Conservation (phyloP, 2,329 filamentous ascomycete species). For the Fusarium phyllophilum region DNA sequence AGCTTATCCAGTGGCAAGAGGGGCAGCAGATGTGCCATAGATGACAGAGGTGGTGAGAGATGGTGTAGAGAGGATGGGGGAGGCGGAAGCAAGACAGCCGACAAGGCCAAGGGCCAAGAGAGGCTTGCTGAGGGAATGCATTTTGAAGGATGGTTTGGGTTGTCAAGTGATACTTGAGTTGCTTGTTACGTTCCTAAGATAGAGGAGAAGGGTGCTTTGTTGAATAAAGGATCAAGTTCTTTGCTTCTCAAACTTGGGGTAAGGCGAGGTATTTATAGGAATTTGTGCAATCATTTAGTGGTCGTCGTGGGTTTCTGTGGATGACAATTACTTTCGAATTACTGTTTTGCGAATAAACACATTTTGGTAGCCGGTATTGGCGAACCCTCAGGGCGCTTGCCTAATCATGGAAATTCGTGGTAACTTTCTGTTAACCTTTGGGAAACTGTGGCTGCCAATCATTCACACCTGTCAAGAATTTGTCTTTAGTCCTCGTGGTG, state of each 20-base stretch:
- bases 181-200: background rate
- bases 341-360: accelerated
- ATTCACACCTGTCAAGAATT: accelerated
- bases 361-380: accelerated
- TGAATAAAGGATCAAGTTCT: background rate
- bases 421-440: background rate
- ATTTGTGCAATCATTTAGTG: too few relatives aligned
- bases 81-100: too few relatives aligned
- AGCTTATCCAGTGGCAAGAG: background rate
- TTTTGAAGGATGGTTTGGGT: background rate
- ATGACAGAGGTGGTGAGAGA: background rate
- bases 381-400: accelerated
- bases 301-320: too few relatives aligned
- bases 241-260: too few relatives aligned
- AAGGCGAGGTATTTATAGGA: background rate
- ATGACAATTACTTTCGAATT: too few relatives aligned
- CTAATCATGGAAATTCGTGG: background rate
- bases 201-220: background rate
- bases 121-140: background rate
- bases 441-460: too few relatives aligned
- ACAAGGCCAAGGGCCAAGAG: background rate
- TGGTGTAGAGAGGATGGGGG: background rate
- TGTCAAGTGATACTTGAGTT: background rate
- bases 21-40: background rate
- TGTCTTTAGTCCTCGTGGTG: background rate